A percentile compares a stretch with the other conserved stretches of the same genome.
phyloP scores from a whole-genome alignment of 1,139 yeast species.

The Sugiyamaella castrensis region DNA sequence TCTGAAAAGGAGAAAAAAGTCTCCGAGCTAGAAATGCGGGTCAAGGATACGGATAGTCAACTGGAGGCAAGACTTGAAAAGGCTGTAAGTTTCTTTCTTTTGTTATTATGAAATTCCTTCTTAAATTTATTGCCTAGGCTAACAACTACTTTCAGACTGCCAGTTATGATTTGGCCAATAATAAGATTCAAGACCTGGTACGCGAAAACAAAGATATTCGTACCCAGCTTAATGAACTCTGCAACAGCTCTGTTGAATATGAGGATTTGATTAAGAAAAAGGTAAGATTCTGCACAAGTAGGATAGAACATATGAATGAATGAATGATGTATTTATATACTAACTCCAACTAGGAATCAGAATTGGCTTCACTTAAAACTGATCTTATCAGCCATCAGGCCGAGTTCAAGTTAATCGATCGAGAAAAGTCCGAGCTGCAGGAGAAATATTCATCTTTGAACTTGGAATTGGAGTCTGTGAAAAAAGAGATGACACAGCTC shows the following conservation, averaged over 20 bases:
- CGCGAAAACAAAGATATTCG: conserved; percentile 49
- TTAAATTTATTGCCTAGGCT: neutral
- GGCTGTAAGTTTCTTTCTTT: conserved; percentile 27
- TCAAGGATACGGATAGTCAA: conserved; percentile 38
- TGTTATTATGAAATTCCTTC: neutral
- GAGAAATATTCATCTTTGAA: conserved; percentile 21
- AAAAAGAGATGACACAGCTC: conserved; percentile 30
- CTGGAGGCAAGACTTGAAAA: conserved; percentile 39
- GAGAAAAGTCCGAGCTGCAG: conserved; percentile 23
- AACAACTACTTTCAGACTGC: conserved; percentile 26
- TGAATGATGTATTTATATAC: neutral
- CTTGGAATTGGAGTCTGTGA: conserved; percentile 21
- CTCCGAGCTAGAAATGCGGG: conserved; percentile 35
- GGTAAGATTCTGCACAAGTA: conserved; percentile 18
- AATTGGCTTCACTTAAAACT: conserved; percentile 32
- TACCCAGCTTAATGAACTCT: conserved; percentile 39
- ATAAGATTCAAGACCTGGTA: conserved; percentile 46
- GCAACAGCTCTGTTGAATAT: conserved; percentile 40
- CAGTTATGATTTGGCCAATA: conserved; percentile 39
- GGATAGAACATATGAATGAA: no score
- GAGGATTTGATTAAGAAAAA: conserved; percentile 40
- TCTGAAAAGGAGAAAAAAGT: conserved; percentile 40
- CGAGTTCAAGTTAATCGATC: conserved; percentile 21
- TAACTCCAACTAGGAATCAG: conserved; percentile 33
- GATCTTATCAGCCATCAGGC: conserved; percentile 31